Conservation (phyloP, 768 basidiomycete genomes). For the Clitopilus passeckerianus region DNA sequence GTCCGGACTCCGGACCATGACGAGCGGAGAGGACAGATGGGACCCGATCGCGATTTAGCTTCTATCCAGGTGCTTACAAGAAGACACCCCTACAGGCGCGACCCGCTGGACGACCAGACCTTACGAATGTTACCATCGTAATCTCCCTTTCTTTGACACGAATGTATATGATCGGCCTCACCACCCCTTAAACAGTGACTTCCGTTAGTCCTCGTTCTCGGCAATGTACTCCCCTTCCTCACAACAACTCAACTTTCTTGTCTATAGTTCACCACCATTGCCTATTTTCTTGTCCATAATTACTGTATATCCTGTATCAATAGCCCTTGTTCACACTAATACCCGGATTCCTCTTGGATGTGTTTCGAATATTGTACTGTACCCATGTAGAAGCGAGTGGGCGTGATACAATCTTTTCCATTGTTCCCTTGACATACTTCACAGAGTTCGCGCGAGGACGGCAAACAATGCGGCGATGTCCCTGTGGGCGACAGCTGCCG, state of each 20-base stretch:
- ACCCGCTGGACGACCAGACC: constrained; percentile 58
- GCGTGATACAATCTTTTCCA: too few species aligned
- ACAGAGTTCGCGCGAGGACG: not conserved
- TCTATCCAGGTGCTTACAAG: constrained; percentile 54
- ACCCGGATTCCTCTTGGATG: not conserved
- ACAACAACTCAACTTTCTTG: not conserved
- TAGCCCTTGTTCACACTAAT: not conserved
- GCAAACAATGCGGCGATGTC: too few species aligned
- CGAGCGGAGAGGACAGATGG: constrained; percentile 19
- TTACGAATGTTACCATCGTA: constrained; percentile 39
- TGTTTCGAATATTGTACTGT: not conserved
- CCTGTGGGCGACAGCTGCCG: too few species aligned
- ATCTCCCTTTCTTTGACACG: constrained; percentile 5
- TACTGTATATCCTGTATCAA: not conserved
- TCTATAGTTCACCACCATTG: not conserved
- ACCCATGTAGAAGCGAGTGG: not conserved
- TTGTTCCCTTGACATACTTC: not conserved
- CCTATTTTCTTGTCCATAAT: not conserved
- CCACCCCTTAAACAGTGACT: not conserved
- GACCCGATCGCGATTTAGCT: constrained; percentile 38
- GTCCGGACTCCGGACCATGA: constrained; percentile 10
- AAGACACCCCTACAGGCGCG: constrained; percentile 51
- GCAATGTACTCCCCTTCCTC: not conserved
- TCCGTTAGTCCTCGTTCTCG: not conserved
- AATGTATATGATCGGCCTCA: not conserved